These are phyloP conservation scores for Epichloe uncinata DNA, from an alignment of 2,329 filamentous ascomycete genomes.

Conservation along the genomic window DNA sequence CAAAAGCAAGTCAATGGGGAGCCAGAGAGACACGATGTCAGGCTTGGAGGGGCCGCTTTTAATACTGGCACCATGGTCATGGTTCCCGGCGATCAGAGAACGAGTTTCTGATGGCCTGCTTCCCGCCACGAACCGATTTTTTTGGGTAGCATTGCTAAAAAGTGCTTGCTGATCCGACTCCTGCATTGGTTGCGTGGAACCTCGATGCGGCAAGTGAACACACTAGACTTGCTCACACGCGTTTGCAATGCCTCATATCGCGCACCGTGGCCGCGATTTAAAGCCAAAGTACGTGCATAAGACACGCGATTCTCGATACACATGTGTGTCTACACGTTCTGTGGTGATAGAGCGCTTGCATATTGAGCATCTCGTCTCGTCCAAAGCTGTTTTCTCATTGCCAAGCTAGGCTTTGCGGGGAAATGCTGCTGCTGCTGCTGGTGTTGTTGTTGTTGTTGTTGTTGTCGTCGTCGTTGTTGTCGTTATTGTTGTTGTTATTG, in stretches of 20 bases:
- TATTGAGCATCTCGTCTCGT: not conserved
- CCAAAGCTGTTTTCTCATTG: not conserved
- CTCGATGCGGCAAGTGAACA: not conserved
- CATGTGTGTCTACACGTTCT: not conserved
- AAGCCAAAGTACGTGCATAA: not conserved
- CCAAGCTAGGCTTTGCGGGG: not conserved
- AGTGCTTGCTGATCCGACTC: not conserved
- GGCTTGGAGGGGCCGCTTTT: not conserved
- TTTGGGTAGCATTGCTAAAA: not conserved
- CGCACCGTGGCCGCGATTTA: not conserved
- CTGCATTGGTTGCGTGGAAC: conserved; percentile 1
- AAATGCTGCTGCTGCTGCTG: too few relatives aligned
- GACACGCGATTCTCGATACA: not conserved
- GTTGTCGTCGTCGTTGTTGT: too few relatives aligned
- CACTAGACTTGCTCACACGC: not conserved
- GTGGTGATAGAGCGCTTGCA: not conserved
- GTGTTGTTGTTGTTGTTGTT: not conserved
- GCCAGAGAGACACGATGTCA: not conserved
- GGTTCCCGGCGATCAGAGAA: not conserved
- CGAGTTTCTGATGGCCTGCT: not conserved
- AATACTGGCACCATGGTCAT: not conserved
- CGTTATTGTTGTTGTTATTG: too few relatives aligned
- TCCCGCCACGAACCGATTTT: conserved; percentile 1
- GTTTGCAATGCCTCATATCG: not conserved
- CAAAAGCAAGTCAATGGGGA: too few relatives aligned